Evolutionary conservation across 345 rosid species (phyloP).

Genomic region (Kandelia obovata): DNA sequence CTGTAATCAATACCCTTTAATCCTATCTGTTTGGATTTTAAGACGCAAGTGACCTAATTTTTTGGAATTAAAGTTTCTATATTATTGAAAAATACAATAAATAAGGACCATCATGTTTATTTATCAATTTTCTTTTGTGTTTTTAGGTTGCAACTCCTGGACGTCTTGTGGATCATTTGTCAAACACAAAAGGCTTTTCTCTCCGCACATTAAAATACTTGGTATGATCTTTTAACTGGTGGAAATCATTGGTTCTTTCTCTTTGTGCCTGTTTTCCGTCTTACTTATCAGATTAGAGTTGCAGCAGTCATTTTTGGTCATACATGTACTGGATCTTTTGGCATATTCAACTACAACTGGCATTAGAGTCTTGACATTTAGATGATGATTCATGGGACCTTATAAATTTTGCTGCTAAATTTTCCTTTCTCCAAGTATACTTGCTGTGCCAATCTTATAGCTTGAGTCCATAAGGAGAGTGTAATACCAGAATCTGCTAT

Average conservation of each 20-base stretch:
- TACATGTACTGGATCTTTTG: no score
- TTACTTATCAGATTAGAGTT: neutral
- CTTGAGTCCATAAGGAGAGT: no score
- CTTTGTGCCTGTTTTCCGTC: neutral
- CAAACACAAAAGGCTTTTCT: constrained; percentile 87
- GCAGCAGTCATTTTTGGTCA: no score
- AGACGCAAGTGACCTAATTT: neutral
- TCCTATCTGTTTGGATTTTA: neutral
- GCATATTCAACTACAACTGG: no score
- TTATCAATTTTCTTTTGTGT: constrained; percentile 10
- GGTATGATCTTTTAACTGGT: constrained; percentile 40
- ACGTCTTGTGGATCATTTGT: constrained; percentile 82
- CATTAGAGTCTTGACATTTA: no score
- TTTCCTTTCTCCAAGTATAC: no score
- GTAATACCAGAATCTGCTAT: no score
- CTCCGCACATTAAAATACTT: constrained; percentile 70
- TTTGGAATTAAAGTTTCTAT: neutral
- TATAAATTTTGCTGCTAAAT: no score
- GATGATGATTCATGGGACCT: no score
- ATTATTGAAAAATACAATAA: neutral
- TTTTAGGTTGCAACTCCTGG: constrained; percentile 92
- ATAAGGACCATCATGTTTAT: neutral
- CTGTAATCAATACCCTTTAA: neutral
- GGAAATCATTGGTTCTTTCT: neutral
- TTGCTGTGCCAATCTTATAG: no score